These are phyloP conservation scores for Monilinia fructigena DNA, from an alignment of 2,329 filamentous ascomycete species.

Conservation along the genomic window DNA sequence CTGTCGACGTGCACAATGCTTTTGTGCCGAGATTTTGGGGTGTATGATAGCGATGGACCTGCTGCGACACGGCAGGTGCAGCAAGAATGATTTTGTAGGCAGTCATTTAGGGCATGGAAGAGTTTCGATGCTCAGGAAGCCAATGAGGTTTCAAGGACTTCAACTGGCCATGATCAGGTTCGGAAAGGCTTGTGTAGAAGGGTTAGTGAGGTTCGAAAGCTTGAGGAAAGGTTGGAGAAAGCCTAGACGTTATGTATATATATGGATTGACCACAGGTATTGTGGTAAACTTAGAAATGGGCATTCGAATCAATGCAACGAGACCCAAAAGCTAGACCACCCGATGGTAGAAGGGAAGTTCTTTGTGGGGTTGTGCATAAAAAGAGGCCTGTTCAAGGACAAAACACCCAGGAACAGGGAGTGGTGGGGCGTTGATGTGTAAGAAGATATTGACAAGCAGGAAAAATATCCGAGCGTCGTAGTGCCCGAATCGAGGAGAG, in stretches of 20 bases:
- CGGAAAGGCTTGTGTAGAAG: neutral
- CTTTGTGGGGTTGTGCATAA: neutral
- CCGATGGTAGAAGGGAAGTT: neutral
- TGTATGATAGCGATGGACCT: neutral
- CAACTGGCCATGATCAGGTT: neutral
- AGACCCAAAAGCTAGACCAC: neutral
- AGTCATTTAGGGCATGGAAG: neutral
- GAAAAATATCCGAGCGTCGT: neutral
- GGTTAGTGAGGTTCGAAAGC: neutral
- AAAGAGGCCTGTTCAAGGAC: neutral
- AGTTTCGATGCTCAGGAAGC: neutral
- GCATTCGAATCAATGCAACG: neutral
- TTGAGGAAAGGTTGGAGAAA: neutral
- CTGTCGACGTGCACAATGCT: neutral
- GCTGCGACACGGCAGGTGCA: neutral
- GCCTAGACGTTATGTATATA: neutral
- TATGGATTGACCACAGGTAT: neutral
- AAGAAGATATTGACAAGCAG: neutral
- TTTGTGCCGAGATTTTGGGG: neutral
- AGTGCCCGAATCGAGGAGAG: neutral
- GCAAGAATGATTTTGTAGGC: neutral
- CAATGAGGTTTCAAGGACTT: neutral
- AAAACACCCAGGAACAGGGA: neutral
- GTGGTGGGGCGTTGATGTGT: neutral
- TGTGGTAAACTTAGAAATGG: neutral